Percentiles rank a stretch among this genome's conserved stretches.
Conservation (phyloP, 805 yeast genomes). For the Hanseniaspora occidentalis region DNA sequence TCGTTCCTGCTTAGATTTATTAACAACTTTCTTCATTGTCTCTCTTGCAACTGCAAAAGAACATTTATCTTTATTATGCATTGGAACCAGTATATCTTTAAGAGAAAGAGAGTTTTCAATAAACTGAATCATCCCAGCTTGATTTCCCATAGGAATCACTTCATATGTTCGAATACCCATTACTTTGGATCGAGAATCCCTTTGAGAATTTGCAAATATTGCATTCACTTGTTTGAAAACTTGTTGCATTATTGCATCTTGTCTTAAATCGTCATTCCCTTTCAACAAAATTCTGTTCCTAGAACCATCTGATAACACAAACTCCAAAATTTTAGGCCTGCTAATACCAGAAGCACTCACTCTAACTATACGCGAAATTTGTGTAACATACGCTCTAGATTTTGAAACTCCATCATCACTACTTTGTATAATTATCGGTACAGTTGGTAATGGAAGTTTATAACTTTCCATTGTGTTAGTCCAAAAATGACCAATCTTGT, state of each 20-base stretch:
- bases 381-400: slow-evolving; percentile 33
- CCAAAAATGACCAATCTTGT: slow-evolving; percentile 49
- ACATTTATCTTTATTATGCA: slow-evolving; percentile 45
- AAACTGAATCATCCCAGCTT: slow-evolving; percentile 81
- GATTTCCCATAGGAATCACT: slow-evolving; percentile 82
- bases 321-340: slow-evolving; percentile 64
- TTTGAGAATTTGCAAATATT: slow-evolving; percentile 33
- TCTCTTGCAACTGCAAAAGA: slow-evolving; percentile 46
- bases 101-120: slow-evolving; percentile 67
- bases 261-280: slow-evolving; percentile 83
- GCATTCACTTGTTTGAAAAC: slow-evolving; percentile 79
- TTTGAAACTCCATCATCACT: slow-evolving; percentile 33
- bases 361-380: slow-evolving; percentile 33
- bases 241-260: slow-evolving; percentile 96
- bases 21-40: slow-evolving; percentile 48
- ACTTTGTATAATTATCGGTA: slow-evolving; percentile 28
- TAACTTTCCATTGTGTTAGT: slow-evolving; percentile 29
- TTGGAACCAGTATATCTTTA: slow-evolving; percentile 50
- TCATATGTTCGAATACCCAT: slow-evolving; percentile 70
- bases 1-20: slow-evolving; percentile 31
- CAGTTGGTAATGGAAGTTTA: slow-evolving; percentile 58
- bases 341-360: slow-evolving; percentile 81
- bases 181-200: slow-evolving; percentile 25
- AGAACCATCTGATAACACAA: slow-evolving; percentile 46
- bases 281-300: slow-evolving; percentile 54